Evolutionary conservation across 2,329 filamentous ascomycete genomes (phyloP), one percentile per base, ranked within the genome.

Genomic region (Ophiocordyceps camponoti-floridani): DNA sequence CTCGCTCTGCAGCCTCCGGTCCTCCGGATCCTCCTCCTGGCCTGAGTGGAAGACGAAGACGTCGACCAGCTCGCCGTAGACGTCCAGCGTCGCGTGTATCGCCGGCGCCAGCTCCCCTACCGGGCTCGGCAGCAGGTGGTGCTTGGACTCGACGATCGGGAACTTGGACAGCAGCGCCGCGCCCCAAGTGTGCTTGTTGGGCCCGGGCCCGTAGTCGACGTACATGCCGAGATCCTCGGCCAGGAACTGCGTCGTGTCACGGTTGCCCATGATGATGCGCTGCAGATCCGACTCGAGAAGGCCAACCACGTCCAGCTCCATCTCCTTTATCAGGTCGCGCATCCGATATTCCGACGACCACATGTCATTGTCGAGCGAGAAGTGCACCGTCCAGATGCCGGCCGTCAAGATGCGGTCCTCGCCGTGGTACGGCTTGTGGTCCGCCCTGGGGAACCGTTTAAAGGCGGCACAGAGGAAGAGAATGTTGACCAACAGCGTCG

Each of bases 171-270:
- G 73, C 41, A 98, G 70, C 19, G 88, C 91, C 10, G 82, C 77
- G 44, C 91, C 91, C 91, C 91, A 98, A 0, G 91, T 98, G 66
- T 98, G 91, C 67, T 96, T 98, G 73, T 98, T 94, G 7, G 91
- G 91, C 2, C 91, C 91, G 28, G 91, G 91, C 45, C 91, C 91
- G 56, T 87, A 95, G 66, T 98, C 91, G 43, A 93, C 88, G 57
- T 95, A 98, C 91, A 98, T 98, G 53, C 91, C 91, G 11, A 98
- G 73, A 52, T 98, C 88, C 60, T 96, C 89, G 18, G 91, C 88
- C 9, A 98, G 74, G 63, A 85, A 93, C 59, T 96, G 91, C 1
- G 91, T 95, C 9, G 85, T 83, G 59, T 98, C 91, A 52, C 91
- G 83, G 65, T 96, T 98, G 56, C 91, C 91, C 91, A 96, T 98